Percentiles rank a stretch among this genome's conserved stretches.
Conservation (phyloP, 1,284 basidiomycete genomes). For the Fomitopsis palustris region DNA sequence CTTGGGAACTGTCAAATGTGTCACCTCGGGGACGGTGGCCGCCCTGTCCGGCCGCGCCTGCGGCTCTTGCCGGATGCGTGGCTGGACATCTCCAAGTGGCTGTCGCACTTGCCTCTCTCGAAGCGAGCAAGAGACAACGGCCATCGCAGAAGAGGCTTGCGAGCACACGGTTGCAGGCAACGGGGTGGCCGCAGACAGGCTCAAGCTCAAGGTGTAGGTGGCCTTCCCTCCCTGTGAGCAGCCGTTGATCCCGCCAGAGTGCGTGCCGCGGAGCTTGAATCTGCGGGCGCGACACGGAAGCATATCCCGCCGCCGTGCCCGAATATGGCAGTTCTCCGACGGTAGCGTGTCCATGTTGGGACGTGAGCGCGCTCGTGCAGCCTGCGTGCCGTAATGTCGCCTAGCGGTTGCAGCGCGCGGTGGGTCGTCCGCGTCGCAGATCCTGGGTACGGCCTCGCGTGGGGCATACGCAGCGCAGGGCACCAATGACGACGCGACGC, state of each 20-base stretch:
- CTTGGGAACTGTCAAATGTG: background rate
- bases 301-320: background rate
- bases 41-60: background rate
- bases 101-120: background rate
- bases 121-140: background rate
- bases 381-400: background rate
- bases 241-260: background rate
- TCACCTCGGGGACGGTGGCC: background rate
- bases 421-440: background rate
- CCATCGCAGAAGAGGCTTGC: background rate
- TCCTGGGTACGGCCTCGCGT: background rate
- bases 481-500: background rate
- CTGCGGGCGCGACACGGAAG: background rate
- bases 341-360: background rate
- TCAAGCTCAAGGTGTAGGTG: background rate
- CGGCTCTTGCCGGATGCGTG: background rate
- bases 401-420: background rate
- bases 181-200: background rate
- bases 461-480: background rate
- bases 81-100: background rate
- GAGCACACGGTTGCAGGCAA: background rate
- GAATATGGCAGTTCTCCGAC: background rate
- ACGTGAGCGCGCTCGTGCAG: background rate
- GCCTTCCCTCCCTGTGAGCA: background rate
- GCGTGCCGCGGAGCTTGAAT: constrained; percentile 1